phyloP scores from a whole-genome alignment of 345 rosid genomes.

The Durio zibethinus region DNA sequence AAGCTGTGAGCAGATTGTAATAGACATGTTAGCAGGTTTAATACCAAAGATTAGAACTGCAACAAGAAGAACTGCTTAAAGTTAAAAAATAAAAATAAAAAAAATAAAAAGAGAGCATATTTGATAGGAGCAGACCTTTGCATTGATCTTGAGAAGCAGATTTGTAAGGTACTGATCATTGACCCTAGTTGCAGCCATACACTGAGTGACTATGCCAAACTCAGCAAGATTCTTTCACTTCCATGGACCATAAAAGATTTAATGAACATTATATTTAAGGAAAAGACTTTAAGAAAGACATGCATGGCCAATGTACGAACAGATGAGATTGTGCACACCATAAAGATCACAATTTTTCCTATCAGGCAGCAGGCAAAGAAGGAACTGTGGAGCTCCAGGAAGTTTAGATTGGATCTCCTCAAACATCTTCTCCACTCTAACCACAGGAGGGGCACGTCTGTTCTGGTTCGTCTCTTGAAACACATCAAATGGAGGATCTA shows the following conservation, averaged over 20 bases:
- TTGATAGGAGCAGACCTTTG: constrained; percentile 51
- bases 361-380: constrained; percentile 80
- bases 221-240: constrained; percentile 72
- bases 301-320: background rate
- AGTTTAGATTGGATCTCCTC: constrained; percentile 54
- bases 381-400: constrained; percentile 68
- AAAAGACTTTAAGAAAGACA: background rate
- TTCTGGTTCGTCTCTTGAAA: constrained; percentile 51
- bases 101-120: background rate
- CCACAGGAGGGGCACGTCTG: constrained; percentile 50
- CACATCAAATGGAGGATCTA: constrained; percentile 52
- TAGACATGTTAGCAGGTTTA: background rate
- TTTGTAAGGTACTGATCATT: constrained; percentile 91
- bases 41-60: background rate
- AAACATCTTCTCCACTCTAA: constrained; percentile 86
- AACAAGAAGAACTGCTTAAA: background rate
- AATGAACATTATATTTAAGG: background rate
- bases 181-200: constrained; percentile 71
- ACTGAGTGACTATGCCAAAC: constrained; percentile 83
- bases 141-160: constrained; percentile 84
- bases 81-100: too few species aligned
- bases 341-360: constrained; percentile 77
- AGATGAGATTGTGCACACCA: constrained; percentile 40
- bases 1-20: constrained; percentile 52
- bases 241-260: constrained; percentile 73